Conservation (phyloP, 140 eudicot genomes). For the Stevia rebaudiana region DNA sequence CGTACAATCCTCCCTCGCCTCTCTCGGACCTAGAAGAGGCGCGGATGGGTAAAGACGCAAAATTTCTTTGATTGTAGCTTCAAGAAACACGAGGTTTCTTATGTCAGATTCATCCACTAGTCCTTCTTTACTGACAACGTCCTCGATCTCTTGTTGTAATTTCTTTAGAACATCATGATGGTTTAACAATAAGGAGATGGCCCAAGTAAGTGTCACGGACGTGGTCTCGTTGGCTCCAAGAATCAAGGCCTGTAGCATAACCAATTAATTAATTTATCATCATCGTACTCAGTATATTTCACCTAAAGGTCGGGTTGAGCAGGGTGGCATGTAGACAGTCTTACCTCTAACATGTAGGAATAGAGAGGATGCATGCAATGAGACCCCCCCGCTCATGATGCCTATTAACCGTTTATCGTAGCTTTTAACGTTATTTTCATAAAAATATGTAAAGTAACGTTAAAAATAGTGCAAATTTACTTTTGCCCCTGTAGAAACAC, state of each 20-base stretch:
- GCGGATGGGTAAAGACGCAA: conserved; percentile 26
- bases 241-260: conserved; percentile 14
- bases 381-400: too few species aligned
- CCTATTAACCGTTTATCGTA: too few species aligned
- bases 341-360: too few species aligned
- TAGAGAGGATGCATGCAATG: too few species aligned
- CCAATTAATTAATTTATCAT: not conserved
- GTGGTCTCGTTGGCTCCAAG: conserved; percentile 24
- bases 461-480: too few species aligned
- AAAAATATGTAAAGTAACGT: too few species aligned
- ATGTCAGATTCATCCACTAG: conserved; percentile 30
- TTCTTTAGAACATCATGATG: conserved; percentile 15
- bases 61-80: conserved; percentile 27
- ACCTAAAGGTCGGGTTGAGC: too few species aligned
- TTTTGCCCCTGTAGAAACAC: too few species aligned
- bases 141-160: conserved; percentile 21
- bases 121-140: conserved; percentile 23
- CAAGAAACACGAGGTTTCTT: conserved; percentile 19
- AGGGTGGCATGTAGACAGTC: too few species aligned
- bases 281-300: too few species aligned
- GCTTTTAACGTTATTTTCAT: too few species aligned
- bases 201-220: conserved; percentile 28
- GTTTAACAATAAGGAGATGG: conserved; percentile 24
- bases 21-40: conserved; percentile 28
- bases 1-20: conserved; percentile 23